Base-by-base conservation (phyloP, 2,329 filamentous ascomycete genomes). In the Fonsecaea erecta region DNA sequence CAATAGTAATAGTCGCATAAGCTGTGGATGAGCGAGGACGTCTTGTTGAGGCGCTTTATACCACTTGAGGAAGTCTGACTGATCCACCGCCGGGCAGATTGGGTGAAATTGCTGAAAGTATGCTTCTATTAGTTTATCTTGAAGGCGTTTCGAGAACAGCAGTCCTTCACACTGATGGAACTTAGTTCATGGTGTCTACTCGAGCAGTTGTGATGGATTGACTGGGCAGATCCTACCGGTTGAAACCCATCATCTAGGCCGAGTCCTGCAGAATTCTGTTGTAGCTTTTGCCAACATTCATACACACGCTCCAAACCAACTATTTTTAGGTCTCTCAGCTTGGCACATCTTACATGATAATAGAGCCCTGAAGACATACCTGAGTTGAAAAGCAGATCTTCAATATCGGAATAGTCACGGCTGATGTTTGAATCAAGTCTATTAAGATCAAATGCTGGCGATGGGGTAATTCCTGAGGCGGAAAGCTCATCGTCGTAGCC, bases 41-140 rank as follows among this genome's bases (percentile, higher is more conserved):
- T 40, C 14, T n/a, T 6, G 18, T 14, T 37, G 2, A 6, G 52
- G 30, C n/a, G 52, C 24, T 34, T 55, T 6, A 21, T 55, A 55
- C 52, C 52, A 55, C 12, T 34, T 35, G 52, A 55, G 52, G 18
- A 55, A 55, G n/a, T n/a, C 16, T 35, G 28, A 26, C 12, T 34
- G 24, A 32, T 55, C 52, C 3, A 55, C 28, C 4, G 52, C 52
- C 2, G 52, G 52, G 28, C 52, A 55, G 32, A 55, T 55, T 24
- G 52, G 52, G 30, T 55, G 52, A n/a, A 55, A 35, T n/a, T 55
- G 52, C 30, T 28, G 2, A 55, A 55, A 55, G 52, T 55, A 55
- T 21, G 26, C 24, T 18, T 55, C 28, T 5, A 55, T 35, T 6
- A 55, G 30, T 21, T 21, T n/a, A 26, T 26, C 30, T 35, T 34